Evolutionary conservation across 164 flowering plant genomes (phyloP).

Genomic region (Umbilicus rupestris): DNA sequence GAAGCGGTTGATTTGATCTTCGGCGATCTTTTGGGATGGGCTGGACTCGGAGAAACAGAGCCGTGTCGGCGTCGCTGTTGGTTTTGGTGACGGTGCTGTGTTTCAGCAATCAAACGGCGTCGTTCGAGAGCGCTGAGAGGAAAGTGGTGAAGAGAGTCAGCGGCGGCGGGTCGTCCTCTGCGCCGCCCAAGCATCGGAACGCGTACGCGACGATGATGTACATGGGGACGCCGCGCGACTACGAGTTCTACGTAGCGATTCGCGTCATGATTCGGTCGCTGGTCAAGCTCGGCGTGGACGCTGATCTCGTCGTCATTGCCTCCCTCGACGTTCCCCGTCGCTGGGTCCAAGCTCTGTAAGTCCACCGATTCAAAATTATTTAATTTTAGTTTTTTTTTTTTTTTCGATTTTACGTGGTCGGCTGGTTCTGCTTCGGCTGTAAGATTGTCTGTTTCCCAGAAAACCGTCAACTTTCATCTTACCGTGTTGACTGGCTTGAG

Average conservation of each 20-base stretch:
- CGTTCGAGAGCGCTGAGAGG: neutral
- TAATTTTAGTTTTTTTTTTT: too few species aligned
- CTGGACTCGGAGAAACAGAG: neutral
- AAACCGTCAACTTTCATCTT: neutral
- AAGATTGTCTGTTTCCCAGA: neutral
- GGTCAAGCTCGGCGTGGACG: slow-evolving; percentile 38
- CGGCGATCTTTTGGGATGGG: neutral
- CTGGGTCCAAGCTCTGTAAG: slow-evolving; percentile 84
- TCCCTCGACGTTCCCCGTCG: slow-evolving; percentile 71
- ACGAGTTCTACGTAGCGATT: slow-evolving; percentile 86
- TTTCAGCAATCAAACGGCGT: neutral
- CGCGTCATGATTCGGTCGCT: slow-evolving; percentile 85
- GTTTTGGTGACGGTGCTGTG: neutral
- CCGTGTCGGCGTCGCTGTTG: neutral
- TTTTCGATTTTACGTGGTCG: neutral
- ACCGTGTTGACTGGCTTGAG: neutral
- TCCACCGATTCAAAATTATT: slow-evolving; percentile 4
- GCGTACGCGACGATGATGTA: slow-evolving; percentile 98
- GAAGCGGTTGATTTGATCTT: neutral
- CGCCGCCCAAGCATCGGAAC: slow-evolving; percentile 23
- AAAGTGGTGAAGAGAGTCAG: too few species aligned
- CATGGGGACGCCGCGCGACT: slow-evolving; percentile 97
- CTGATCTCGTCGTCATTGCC: slow-evolving; percentile 90
- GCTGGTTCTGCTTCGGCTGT: neutral
- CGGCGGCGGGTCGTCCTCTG: neutral